phyloP scores from a whole-genome alignment of 169 alveolate genomes.

The Sarcocystis neurona region DNA sequence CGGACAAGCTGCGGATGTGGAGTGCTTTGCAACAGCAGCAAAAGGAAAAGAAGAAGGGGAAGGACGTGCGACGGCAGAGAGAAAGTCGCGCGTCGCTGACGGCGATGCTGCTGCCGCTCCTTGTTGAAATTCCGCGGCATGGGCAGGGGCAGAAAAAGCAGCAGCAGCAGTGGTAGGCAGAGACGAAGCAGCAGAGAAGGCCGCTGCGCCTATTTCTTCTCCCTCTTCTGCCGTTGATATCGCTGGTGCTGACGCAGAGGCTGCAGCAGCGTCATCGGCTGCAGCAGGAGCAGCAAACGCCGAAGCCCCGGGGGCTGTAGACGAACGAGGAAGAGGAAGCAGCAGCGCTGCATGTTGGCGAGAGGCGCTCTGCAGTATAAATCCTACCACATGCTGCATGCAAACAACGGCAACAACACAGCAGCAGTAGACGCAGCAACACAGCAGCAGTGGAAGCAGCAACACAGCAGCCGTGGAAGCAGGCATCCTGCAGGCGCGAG shows the following conservation, averaged over 20 bases:
- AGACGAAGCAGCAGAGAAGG: neutral
- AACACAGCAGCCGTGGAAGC: neutral
- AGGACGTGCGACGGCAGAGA: too few relatives aligned
- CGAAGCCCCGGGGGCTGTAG: neutral
- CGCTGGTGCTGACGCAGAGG: slow-evolving; percentile 49
- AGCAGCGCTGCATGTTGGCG: slow-evolving; percentile 30
- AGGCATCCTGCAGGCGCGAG: neutral
- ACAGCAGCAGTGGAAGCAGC: neutral
- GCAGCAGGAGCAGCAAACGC: neutral
- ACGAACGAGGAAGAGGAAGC: slow-evolving; percentile 13
- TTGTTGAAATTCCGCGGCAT: neutral
- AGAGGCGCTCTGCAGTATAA: slow-evolving; percentile 27
- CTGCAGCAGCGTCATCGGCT: slow-evolving; percentile 44
- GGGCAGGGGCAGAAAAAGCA: neutral
- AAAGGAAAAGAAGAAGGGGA: too few relatives aligned
- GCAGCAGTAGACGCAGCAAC: neutral
- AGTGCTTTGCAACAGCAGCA: too few relatives aligned
- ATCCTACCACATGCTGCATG: slow-evolving; percentile 34
- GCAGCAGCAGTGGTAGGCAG: neutral
- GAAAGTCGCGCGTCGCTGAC: too few relatives aligned
- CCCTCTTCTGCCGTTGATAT: neutral
- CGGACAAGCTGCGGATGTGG: too few relatives aligned
- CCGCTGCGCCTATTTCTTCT: neutral
- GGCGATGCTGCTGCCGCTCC: too few relatives aligned
- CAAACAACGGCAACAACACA: neutral